A percentile compares a stretch with the other conserved stretches of the same genome.
Evolutionary conservation across 345 rosid species (phyloP).

Genomic region (Angophora floribunda): DNA sequence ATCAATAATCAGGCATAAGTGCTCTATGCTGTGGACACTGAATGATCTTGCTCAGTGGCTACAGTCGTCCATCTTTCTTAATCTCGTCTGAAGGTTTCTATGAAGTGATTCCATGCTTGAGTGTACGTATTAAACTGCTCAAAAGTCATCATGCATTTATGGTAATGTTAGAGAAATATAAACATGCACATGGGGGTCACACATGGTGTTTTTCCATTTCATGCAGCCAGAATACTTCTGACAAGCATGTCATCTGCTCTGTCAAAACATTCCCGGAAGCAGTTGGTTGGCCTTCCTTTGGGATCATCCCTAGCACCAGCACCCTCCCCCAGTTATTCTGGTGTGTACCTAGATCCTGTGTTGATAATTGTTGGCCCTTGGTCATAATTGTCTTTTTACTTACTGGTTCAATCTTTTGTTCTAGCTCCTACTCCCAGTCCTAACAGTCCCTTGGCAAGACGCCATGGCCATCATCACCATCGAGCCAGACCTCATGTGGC

Average conservation of each 20-base stretch:
- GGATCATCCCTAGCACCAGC: conserved; percentile 28
- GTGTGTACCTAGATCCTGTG: conserved; percentile 1
- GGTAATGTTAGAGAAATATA: not conserved
- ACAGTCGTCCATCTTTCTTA: not conserved
- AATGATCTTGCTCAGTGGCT: not conserved
- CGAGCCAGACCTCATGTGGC: conserved; percentile 27
- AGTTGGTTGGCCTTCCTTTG: conserved; percentile 18
- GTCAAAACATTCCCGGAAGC: conserved; percentile 17
- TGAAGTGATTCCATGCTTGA: not conserved
- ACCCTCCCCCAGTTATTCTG: conserved; percentile 39
- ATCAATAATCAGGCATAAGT: not conserved
- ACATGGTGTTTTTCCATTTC: not conserved
- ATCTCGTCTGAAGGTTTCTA: not conserved
- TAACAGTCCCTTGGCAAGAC: conserved; percentile 25
- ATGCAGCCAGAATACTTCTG: conserved; percentile 47
- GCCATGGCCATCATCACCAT: conserved; percentile 40
- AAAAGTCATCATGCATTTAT: not conserved
- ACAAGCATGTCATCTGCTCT: conserved; percentile 25
- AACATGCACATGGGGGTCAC: not conserved
- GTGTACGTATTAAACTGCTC: not conserved
- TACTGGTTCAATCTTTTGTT: conserved; percentile 4
- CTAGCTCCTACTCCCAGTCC: conserved; percentile 36
- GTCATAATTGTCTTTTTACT: not conserved
- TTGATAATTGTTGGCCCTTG: not conserved
- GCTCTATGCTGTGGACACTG: not conserved